Conservation (phyloP, 2,329 filamentous ascomycete species). For the Drechslera avenae region DNA sequence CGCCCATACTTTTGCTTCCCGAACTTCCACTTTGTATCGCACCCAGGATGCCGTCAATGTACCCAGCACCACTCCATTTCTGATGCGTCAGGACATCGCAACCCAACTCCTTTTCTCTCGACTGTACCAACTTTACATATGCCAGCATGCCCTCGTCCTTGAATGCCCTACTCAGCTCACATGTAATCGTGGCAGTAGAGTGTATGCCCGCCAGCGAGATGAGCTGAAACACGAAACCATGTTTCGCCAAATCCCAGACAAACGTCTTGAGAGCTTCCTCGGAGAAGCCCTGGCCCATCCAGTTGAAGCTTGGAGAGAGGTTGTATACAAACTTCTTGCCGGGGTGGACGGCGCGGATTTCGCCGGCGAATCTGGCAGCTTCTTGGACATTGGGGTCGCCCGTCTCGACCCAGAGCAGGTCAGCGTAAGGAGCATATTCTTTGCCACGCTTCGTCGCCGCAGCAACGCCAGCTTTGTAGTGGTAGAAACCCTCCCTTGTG, state of each 20-base stretch:
- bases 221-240: constrained; percentile 73
- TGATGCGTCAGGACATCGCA: constrained; percentile 95
- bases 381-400: constrained; percentile 84
- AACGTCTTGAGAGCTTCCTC: constrained; percentile 84
- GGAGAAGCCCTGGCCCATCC: constrained; percentile 93
- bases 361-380: constrained; percentile 73
- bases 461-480: constrained; percentile 80
- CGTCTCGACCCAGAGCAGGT: constrained; percentile 97
- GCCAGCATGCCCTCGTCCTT: constrained; percentile 94
- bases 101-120: constrained; percentile 84
- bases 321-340: constrained; percentile 96
- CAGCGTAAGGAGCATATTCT: constrained; percentile 88
- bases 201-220: constrained; percentile 70
- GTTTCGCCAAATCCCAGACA: constrained; percentile 92
- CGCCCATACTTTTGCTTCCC: constrained; percentile 90
- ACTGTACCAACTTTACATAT: constrained; percentile 93
- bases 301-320: constrained; percentile 95
- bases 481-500: constrained; percentile 92
- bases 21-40: constrained; percentile 91
- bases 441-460: constrained; percentile 93
- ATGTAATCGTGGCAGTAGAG: constrained; percentile 65
- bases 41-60: constrained; percentile 88
- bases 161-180: constrained; percentile 80
- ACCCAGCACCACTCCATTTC: constrained; percentile 76
- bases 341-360: constrained; percentile 72